Evolutionary conservation across 129 eudicot genomes (phyloP).

Genomic region (Lonicera japonica): DNA sequence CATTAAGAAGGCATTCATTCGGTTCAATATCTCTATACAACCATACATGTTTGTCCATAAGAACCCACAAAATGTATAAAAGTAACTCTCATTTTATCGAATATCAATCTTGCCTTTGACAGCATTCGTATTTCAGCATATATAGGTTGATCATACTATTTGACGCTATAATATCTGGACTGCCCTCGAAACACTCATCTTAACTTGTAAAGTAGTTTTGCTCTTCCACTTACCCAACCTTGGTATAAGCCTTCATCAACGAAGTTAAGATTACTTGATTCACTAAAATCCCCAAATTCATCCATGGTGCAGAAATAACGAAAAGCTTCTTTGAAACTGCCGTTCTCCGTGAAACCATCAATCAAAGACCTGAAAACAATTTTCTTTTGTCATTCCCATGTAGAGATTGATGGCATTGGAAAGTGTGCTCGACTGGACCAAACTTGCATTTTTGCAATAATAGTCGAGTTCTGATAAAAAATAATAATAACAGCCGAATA

Average conservation of each 20-base stretch:
- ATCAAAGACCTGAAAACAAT: conserved; percentile 74
- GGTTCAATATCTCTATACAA: conserved; percentile 61
- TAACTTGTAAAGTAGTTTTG: conserved; percentile 48
- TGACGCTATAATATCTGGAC: conserved; percentile 80
- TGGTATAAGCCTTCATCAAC: conserved; percentile 70
- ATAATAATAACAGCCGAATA: conserved; percentile 55
- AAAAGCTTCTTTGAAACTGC: conserved; percentile 57
- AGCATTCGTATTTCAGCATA: conserved; percentile 72
- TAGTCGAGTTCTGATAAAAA: too few species aligned
- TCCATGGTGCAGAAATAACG: conserved; percentile 56
- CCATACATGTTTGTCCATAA: conserved; percentile 69
- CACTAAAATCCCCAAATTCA: conserved; percentile 49
- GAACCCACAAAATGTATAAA: conserved; percentile 55
- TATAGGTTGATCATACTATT: conserved; percentile 70
- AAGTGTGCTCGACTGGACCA: conserved; percentile 36
- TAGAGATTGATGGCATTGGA: conserved; percentile 51
- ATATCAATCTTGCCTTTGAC: conserved; percentile 56
- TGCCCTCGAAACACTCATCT: conserved; percentile 49
- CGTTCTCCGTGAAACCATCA: conserved; percentile 64
- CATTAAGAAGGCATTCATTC: conserved; percentile 48
- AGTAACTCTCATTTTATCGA: conserved; percentile 51
- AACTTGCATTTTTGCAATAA: too few species aligned
- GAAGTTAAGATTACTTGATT: conserved; percentile 72
- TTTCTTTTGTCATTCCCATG: conserved; percentile 57
- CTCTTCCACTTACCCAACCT: conserved; percentile 60